phyloP scores from a whole-genome alignment of 129 eudicot genomes.

The Tagetes erecta region DNA sequence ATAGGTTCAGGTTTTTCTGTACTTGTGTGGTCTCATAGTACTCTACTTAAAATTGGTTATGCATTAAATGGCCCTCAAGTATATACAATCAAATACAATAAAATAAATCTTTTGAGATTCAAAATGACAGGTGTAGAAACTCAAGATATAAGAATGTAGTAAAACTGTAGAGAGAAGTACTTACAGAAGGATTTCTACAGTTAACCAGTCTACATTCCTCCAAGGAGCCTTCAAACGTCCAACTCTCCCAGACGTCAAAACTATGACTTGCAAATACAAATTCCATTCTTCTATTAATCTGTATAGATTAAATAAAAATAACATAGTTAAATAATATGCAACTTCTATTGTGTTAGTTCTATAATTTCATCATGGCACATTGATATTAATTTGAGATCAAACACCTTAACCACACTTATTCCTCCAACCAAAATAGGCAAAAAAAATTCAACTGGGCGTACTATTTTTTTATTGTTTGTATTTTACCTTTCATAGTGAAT shows the following conservation, averaged over 20 bases:
- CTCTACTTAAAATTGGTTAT: not conserved
- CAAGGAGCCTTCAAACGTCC: conserved; percentile 91
- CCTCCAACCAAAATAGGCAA: conserved; percentile 6
- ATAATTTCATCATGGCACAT: conserved; percentile 10
- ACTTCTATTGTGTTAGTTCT: not conserved
- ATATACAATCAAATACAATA: not conserved
- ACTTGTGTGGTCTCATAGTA: not conserved
- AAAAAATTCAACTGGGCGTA: not conserved
- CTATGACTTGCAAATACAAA: conserved; percentile 98
- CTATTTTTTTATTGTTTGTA: not conserved
- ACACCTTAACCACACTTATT: conserved; percentile 8
- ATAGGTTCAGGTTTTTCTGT: not conserved
- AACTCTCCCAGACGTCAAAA: conserved; percentile 99
- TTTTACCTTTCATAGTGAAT: not conserved
- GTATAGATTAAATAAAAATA: conserved; percentile 32
- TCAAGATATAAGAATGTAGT: not conserved
- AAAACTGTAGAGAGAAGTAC: conserved; percentile 16
- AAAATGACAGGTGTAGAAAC: not conserved
- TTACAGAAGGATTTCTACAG: conserved; percentile 88
- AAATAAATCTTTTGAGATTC: not conserved
- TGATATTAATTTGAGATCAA: not conserved
- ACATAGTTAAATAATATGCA: not conserved
- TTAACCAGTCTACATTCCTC: conserved; percentile 91
- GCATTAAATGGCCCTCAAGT: not conserved
- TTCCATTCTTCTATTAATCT: conserved; percentile 97